A percentile compares a stretch with the other conserved stretches of the same genome.
These are phyloP conservation scores for Mikania micrantha DNA, from an alignment of 129 eudicot genomes.

Conservation along the genomic window DNA sequence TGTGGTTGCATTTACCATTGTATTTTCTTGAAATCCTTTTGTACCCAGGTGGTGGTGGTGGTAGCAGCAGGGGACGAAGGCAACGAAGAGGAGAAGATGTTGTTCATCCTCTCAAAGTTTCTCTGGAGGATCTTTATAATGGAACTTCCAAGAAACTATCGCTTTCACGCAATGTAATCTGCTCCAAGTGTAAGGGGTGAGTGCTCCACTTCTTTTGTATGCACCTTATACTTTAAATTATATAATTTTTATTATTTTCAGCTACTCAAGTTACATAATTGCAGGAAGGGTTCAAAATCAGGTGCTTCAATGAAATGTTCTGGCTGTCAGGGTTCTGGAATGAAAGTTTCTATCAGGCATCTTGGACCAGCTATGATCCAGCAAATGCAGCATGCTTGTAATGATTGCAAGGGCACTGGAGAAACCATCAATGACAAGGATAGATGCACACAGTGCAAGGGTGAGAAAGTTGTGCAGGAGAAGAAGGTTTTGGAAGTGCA, in stretches of 20 bases:
- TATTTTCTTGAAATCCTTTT: neutral
- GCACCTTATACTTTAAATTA: neutral
- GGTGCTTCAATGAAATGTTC: constrained; percentile 67
- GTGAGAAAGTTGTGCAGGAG: constrained; percentile 60
- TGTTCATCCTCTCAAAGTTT: constrained; percentile 39
- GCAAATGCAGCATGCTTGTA: constrained; percentile 70
- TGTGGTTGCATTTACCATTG: neutral
- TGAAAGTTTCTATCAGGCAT: constrained; percentile 59
- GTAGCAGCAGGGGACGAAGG: constrained; percentile 50
- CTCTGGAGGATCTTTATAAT: constrained; percentile 37
- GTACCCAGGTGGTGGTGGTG: constrained; percentile 29
- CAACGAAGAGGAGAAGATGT: constrained; percentile 53
- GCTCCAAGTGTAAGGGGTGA: constrained; percentile 29
- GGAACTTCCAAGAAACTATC: constrained; percentile 26
- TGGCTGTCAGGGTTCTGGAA: constrained; percentile 71
- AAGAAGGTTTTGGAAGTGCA: constrained; percentile 50
- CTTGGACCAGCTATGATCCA: constrained; percentile 63
- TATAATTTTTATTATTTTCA: neutral
- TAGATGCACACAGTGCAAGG: constrained; percentile 59
- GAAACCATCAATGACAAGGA: constrained; percentile 54
- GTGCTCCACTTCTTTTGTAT: neutral
- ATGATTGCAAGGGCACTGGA: constrained; percentile 65
- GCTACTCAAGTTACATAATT: neutral
- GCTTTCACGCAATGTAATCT: constrained; percentile 20
- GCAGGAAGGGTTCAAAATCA: constrained; percentile 62